Evolutionary conservation across 441 rosid species (phyloP), one percentile per base, ranked within the genome.

Genomic region (Aquilaria agallochum): DNA sequence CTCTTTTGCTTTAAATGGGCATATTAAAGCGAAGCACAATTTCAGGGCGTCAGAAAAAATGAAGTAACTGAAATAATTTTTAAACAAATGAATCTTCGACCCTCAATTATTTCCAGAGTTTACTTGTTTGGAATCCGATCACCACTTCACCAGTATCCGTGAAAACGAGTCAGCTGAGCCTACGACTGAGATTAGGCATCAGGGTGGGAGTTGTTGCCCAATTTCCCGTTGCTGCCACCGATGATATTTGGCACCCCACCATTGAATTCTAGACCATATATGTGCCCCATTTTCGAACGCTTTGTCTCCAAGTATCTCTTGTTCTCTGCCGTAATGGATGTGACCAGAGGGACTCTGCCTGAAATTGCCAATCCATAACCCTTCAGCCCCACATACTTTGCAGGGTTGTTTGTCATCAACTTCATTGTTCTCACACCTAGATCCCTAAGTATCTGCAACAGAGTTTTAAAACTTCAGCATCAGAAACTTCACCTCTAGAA

Each of bases 401-500:
- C 82, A 1, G 96, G 92, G 60, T 92, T 92, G 76, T 92, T 92
- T 3, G 96, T 92, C 97, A 89, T 89, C 78, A 89, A 68, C 69
- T 74, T 85, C 96, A 92, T 87, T 2, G 92, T 83, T 51, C 75
- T 77, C 50, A 87, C 95, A 0, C 97, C 97, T 15, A 87, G 63
- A 56, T 87, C 92, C 60, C 88, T 70, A 7, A 92, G 63, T 7
- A 92, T 91, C 95, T 91, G 84, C 72, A 69, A 51, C 12, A 31
- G 11, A 31, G 50, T 36, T 50, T 12, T 44, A 13, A 57, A 32
- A 2, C 11, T 49, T 56, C 13, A 36, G 62, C 30, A 47, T 12
- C 5, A 13, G 13, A 14, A 33, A 33, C 15, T n/a, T 53, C 31
- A 20, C 27, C 27, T 20, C 27, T 20, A 20, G 27, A 20, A 20